phyloP scores from a whole-genome alignment of 176 grass and related monocot genomes.

The Neostapfia colusana region DNA sequence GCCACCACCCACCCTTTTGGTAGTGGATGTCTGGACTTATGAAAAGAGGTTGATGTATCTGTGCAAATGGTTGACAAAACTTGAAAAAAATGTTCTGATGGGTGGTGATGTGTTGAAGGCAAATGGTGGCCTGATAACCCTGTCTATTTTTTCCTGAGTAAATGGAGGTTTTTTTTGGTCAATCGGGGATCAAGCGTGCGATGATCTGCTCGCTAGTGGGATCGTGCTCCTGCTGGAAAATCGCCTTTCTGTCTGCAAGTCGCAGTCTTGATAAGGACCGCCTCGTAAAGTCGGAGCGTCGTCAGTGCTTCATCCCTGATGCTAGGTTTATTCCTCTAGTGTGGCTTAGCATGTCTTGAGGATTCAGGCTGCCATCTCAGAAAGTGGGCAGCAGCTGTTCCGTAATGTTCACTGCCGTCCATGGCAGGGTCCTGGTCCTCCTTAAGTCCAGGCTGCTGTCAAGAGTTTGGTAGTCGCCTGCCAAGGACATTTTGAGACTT shows the following conservation, averaged over 20 bases:
- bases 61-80: constrained; percentile 58
- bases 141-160: constrained; percentile 45
- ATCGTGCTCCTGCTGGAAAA: constrained; percentile 49
- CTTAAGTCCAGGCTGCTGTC: constrained; percentile 5
- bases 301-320: constrained; percentile 24
- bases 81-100: constrained; percentile 51
- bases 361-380: constrained; percentile 29
- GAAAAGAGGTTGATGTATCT: constrained; percentile 52
- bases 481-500: not conserved
- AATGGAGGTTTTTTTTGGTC: constrained; percentile 36
- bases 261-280: constrained; percentile 47
- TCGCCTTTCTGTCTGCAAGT: constrained; percentile 50
- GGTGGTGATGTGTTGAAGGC: constrained; percentile 54
- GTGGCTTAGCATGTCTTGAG: constrained; percentile 38
- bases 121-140: constrained; percentile 42
- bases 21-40: constrained; percentile 66
- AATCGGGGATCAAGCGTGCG: constrained; percentile 44
- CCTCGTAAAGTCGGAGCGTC: constrained; percentile 29
- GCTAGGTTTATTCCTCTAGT: constrained; percentile 28
- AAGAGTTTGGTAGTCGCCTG: constrained; percentile 14
- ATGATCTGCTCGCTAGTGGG: constrained; percentile 53
- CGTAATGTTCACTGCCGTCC: constrained; percentile 20
- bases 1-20: constrained; percentile 47
- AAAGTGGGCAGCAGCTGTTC: constrained; percentile 42
- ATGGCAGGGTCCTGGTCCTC: constrained; percentile 35